Evolutionary conservation across 1,284 basidiomycete species (phyloP).

Genomic region (Irpex lacteus): DNA sequence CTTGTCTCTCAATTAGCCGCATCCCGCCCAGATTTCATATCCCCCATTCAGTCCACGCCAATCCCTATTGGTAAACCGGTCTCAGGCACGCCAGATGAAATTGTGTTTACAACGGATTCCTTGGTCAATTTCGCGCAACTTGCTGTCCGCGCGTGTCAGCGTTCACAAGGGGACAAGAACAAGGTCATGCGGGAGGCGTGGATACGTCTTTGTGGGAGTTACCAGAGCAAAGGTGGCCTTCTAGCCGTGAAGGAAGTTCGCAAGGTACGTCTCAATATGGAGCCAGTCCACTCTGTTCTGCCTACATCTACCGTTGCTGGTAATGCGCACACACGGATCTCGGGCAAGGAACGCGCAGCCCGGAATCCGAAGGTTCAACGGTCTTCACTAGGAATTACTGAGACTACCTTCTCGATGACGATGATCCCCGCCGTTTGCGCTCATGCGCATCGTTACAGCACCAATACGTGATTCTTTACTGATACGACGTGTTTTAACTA

Average conservation of each 20-base stretch:
- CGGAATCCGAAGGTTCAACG: neutral
- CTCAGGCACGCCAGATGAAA: constrained; percentile 50
- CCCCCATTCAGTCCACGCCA: constrained; percentile 40
- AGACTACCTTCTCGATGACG: neutral
- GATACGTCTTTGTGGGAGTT: constrained; percentile 80
- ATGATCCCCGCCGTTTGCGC: neutral
- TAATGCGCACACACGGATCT: neutral
- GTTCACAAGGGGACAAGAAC: constrained; percentile 73
- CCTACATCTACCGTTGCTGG: neutral
- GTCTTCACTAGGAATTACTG: neutral
- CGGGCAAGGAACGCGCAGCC: neutral
- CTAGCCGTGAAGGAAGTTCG: constrained; percentile 70
- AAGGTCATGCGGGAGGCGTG: constrained; percentile 75
- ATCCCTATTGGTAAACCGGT: constrained; percentile 35
- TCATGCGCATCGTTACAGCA: neutral
- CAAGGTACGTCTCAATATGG: constrained; percentile 47
- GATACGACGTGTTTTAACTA: neutral
- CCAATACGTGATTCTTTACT: neutral
- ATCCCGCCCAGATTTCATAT: constrained; percentile 37
- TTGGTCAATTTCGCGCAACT: constrained; percentile 87
- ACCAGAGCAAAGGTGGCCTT: constrained; percentile 64
- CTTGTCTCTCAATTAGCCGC: constrained; percentile 63
- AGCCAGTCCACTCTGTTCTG: neutral
- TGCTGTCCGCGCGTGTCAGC: constrained; percentile 80
- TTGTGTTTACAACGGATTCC: constrained; percentile 70